Evolutionary conservation across 2,329 filamentous ascomycete species (phyloP), one percentile per base, ranked within the genome.

Genomic region (Pseudocercospora vitis): DNA sequence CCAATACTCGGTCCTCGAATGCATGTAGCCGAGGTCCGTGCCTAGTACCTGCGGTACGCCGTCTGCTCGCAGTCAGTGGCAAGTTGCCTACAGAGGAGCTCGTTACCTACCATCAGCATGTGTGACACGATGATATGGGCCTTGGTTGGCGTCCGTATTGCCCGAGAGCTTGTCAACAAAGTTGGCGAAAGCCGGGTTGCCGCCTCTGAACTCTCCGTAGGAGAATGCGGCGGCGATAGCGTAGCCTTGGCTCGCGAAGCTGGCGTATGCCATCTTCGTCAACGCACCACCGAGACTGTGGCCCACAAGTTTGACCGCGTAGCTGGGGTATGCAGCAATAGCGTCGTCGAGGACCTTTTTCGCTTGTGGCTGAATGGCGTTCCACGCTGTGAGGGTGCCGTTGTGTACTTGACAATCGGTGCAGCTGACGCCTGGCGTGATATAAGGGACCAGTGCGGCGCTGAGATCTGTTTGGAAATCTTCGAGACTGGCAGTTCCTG

Each of bases 261-360:
- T 37, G 16, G 50, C 50, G 3, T 48, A 56, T 6, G 54, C 54
- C 18, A 53, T 19, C 8, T 48, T 46, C 6, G 50, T 31, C 23
- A 53, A 16, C 14, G 50, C 54, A 4, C 50, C 54, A 9, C 54
- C 54, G 3, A 56, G 54, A 19, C 50, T 53, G 12, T 57, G 50
- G 14, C 54, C 54, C 0, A 48, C 40, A 6, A 50, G 12, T 18
- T 53, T 53, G n/a, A 48, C 23, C n/a, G 47, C 44, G 26, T 56
- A 53, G 45, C 3, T 46, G n/a, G 54, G 54, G 35, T 53, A 50
- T 1, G 31, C 39, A 12, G 50, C 29, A 4, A 56, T 24, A 14
- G 33, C 33, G 11, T 37, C 33, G 14, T 37, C 33, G 12, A 37
- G n/a, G 11, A 37, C 33, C 3, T n/a, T 14, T 14, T 37, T 37